Percentiles rank a stretch among this genome's conserved stretches.
Evolutionary conservation across 1,284 basidiomycete species (phyloP).

Genomic region (Cryptococcus wingfieldii): DNA sequence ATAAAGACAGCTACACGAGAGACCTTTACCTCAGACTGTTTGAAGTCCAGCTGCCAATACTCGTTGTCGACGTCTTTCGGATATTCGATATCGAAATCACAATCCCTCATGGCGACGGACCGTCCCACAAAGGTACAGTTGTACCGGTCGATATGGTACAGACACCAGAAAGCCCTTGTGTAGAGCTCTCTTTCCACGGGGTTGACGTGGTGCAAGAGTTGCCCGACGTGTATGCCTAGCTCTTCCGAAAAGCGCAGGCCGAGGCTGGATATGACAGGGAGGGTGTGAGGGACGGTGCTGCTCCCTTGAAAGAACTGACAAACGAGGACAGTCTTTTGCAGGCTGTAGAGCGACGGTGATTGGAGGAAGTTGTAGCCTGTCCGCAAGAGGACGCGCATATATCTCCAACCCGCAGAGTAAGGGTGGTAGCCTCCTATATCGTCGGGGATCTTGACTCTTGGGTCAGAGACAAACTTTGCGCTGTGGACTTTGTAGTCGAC

Average conservation of each 20-base stretch:
- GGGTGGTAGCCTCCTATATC: too few relatives aligned
- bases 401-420: conserved; percentile 70
- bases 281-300: conserved; percentile 63
- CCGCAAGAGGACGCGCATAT: conserved; percentile 61
- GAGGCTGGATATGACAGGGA: conserved; percentile 66
- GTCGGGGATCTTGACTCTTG: background rate
- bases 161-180: conserved; percentile 74
- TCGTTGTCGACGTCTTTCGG: conserved; percentile 82
- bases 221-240: conserved; percentile 46
- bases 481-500: conserved; percentile 4
- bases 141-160: conserved; percentile 52
- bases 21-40: conserved; percentile 57
- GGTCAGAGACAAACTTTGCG: conserved; percentile 57
- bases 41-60: conserved; percentile 59
- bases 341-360: conserved; percentile 63
- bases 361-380: conserved; percentile 55
- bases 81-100: conserved; percentile 74
- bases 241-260: conserved; percentile 61
- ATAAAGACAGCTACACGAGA: conserved; percentile 60
- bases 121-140: conserved; percentile 71
- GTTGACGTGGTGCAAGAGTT: conserved; percentile 29
- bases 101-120: conserved; percentile 76
- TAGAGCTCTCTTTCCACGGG: conserved; percentile 61
- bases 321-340: conserved; percentile 58
- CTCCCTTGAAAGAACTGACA: conserved; percentile 52